Base-by-base conservation (phyloP, 2,329 filamentous ascomycete genomes). In the Pseudogymnoascus sp. region DNA sequence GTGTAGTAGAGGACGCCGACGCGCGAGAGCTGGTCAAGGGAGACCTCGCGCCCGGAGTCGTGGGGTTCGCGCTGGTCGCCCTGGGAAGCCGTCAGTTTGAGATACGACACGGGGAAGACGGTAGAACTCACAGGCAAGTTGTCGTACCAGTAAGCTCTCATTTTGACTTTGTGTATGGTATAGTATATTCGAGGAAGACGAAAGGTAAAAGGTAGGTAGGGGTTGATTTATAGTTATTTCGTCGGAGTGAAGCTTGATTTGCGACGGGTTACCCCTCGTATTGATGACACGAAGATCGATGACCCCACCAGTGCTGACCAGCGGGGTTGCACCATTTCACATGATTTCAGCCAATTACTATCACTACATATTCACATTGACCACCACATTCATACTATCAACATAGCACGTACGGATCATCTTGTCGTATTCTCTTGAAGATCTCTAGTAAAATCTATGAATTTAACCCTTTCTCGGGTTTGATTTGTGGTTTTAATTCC, bases 21-120 rank as follows among this genome's bases (percentile, higher is more conserved):
- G 62, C 83, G 81, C 67, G 81, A 76, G 64, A 99, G 87, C 63
- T 89, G 86, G 4, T 82, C 78, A 59, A 82, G 76, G 63, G 82
- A 77, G 64, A 97, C 84, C 40, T 80, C 72, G 68, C 85, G 86
- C 71, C 91, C 90, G 19, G 91, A 96, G 79, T 97, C 88, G 78
- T 99, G 95, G 62, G 90, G 84, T 47, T 89, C 84, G 73, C 95
- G 92, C 79, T 97, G 95, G 82, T 99, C 95, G 78, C 91, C 93
- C 91, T 96, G 73, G 37, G 42, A 64, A 64, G 62, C 33, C 65
- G 38, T 68, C 59, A 68, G 65, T 44, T 44, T 61, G 37, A 61
- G 62, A 50, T 47, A 59, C 26, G 38, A 42, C 35, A 21, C 59
- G 21, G 65, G 4, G 11, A 37, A 31, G 61, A 62, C 50, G 29